Percentiles rank a stretch among this genome's conserved stretches.
phyloP scores from a whole-genome alignment of 805 yeast genomes.

The Teunomyces panamensis region DNA sequence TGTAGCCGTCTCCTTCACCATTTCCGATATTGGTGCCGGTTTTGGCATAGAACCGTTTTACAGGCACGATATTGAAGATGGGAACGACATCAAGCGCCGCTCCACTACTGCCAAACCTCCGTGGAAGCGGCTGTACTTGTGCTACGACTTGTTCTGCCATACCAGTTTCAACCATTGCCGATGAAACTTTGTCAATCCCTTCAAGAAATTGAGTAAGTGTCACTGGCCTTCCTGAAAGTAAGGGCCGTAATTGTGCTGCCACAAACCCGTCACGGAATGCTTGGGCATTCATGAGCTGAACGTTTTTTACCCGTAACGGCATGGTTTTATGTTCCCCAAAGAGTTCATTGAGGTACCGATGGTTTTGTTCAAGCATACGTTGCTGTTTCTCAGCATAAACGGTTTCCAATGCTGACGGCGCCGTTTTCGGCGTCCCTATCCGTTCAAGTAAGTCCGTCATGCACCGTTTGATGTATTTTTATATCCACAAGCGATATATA shows the following conservation, averaged over 20 bases:
- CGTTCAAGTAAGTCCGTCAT: constrained; percentile 6
- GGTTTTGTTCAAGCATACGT: constrained; percentile 31
- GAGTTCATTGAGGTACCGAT: constrained; percentile 30
- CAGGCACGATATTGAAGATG: constrained; percentile 45
- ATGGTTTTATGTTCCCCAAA: constrained; percentile 29
- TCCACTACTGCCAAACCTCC: constrained; percentile 17
- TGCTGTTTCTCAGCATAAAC: constrained; percentile 27
- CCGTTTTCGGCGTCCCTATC: not conserved
- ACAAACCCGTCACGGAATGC: constrained; percentile 47
- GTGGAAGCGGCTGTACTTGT: constrained; percentile 22
- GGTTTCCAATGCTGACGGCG: constrained; percentile 23
- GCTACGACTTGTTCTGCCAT: constrained; percentile 43
- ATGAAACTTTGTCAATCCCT: constrained; percentile 43
- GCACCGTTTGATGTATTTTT: not conserved
- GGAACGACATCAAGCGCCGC: constrained; percentile 29
- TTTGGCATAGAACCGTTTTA: constrained; percentile 72
- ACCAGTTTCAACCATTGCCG: constrained; percentile 41
- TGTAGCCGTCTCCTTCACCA: constrained; percentile 94
- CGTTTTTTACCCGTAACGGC: constrained; percentile 44
- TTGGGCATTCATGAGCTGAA: constrained; percentile 49
- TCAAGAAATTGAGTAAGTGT: constrained; percentile 41
- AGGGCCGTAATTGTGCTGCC: constrained; percentile 45
- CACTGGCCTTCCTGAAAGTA: constrained; percentile 27
- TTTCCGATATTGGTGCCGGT: constrained; percentile 96
- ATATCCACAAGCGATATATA: no score